phyloP scores from a whole-genome alignment of 768 basidiomycete genomes.

The Lactarius trivialis region DNA sequence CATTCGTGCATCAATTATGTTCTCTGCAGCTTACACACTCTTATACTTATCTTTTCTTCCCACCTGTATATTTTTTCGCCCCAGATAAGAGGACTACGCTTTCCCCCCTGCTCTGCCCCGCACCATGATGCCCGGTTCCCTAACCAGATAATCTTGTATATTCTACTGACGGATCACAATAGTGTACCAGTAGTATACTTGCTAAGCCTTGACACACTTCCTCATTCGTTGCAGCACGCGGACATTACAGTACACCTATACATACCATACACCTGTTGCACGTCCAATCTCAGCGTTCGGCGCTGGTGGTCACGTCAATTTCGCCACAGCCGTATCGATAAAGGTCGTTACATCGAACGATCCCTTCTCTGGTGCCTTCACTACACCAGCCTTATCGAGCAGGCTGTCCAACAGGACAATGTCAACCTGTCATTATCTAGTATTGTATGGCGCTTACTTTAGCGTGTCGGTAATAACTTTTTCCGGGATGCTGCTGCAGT shows the following conservation, averaged over 20 bases:
- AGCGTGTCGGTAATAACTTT: conserved; percentile 65
- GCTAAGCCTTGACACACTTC: neutral
- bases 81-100: neutral
- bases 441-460: conserved; percentile 38
- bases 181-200: neutral
- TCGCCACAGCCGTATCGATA: conserved; percentile 14
- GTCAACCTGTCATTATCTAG: neutral
- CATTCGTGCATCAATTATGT: neutral
- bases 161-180: neutral
- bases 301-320: conserved; percentile 7
- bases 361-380: conserved; percentile 48
- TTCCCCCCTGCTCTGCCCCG: no score
- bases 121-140: neutral
- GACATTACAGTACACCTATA: neutral
- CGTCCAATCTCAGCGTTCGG: neutral
- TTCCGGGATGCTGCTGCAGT: conserved; percentile 58
- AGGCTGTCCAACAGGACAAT: conserved; percentile 38
- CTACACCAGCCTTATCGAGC: conserved; percentile 70
- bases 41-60: neutral
- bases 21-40: neutral
- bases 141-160: neutral
- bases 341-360: conserved; percentile 26
- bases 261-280: neutral
- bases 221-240: neutral
- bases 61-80: neutral